Percentiles rank a stretch among this genome's conserved stretches.
Conservation (phyloP, 2,329 filamentous ascomycete genomes). For the Pseudodiploospora longispora region DNA sequence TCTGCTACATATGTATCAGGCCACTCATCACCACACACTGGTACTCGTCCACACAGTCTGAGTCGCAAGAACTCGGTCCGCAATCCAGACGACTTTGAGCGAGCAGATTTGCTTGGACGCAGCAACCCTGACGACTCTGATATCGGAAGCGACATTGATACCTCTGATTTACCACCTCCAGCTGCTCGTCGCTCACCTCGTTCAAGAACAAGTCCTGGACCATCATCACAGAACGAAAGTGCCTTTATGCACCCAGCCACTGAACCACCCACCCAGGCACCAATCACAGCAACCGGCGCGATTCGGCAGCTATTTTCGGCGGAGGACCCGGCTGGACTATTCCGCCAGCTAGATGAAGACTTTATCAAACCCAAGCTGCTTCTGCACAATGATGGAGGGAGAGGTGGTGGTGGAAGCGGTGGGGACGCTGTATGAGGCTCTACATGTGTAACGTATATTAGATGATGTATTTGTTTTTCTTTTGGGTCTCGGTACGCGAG, state of each 20-base stretch:
- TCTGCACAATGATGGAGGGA: constrained; percentile 55
- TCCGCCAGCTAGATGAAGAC: constrained; percentile 88
- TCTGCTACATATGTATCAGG: constrained; percentile 46
- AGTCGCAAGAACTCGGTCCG: constrained; percentile 44
- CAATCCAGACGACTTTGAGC: constrained; percentile 41
- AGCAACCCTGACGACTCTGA: constrained; percentile 47
- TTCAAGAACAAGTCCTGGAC: constrained; percentile 17
- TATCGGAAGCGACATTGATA: constrained; percentile 57
- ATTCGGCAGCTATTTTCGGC: constrained; percentile 74
- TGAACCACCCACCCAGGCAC: constrained; percentile 24
- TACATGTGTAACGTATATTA: constrained; percentile 3
- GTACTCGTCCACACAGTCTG: constrained; percentile 36
- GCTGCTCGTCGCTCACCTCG: constrained; percentile 42
- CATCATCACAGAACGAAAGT: constrained; percentile 18
- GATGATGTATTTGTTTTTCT: neutral
- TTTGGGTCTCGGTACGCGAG: neutral
- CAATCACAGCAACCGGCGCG: constrained; percentile 65
- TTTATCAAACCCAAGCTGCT: constrained; percentile 90
- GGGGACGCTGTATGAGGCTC: constrained; percentile 9
- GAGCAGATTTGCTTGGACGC: constrained; percentile 47
- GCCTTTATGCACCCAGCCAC: constrained; percentile 21
- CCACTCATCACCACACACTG: constrained; percentile 39
- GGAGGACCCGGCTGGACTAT: constrained; percentile 83
- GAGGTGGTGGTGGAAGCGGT: constrained; percentile 19
- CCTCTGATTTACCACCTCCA: constrained; percentile 57